Conservation (phyloP, 805 yeast genomes). For the Myxozyma monticola region DNA sequence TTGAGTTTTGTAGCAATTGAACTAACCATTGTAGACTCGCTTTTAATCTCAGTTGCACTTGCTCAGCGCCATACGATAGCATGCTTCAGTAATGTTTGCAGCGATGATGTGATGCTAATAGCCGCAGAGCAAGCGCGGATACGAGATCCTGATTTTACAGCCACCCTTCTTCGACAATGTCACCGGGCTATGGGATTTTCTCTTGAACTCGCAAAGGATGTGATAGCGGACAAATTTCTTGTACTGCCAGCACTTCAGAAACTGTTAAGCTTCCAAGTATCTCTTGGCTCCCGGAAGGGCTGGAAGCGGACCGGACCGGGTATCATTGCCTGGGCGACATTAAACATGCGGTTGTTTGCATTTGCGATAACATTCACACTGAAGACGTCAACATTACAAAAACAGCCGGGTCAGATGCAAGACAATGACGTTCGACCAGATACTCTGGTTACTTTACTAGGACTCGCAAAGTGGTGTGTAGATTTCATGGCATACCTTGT, state of each 20-base stretch:
- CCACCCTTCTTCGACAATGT: constrained; percentile 58
- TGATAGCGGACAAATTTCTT: constrained; percentile 68
- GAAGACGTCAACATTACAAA: constrained; percentile 48
- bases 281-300: constrained; percentile 55
- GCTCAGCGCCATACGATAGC: constrained; percentile 69
- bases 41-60: constrained; percentile 54
- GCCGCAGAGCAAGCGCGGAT: constrained; percentile 50
- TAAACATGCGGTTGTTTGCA: constrained; percentile 69
- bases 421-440: constrained; percentile 46
- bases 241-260: constrained; percentile 78
- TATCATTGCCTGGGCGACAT: constrained; percentile 58
- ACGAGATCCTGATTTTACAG: constrained; percentile 39
- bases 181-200: constrained; percentile 75
- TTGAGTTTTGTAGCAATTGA: background rate
- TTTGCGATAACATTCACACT: constrained; percentile 71
- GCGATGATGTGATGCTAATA: constrained; percentile 68
- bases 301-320: constrained; percentile 49
- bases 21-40: constrained; percentile 11
- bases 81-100: constrained; percentile 63
- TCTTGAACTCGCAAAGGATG: constrained; percentile 65
- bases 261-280: constrained; percentile 65
- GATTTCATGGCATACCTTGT: constrained; percentile 71
- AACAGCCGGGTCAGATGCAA: constrained; percentile 46
- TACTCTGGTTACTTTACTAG: constrained; percentile 46
- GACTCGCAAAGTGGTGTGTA: constrained; percentile 81